phyloP scores from a whole-genome alignment of 441 rosid species.

The Pelargonium citronellum region DNA sequence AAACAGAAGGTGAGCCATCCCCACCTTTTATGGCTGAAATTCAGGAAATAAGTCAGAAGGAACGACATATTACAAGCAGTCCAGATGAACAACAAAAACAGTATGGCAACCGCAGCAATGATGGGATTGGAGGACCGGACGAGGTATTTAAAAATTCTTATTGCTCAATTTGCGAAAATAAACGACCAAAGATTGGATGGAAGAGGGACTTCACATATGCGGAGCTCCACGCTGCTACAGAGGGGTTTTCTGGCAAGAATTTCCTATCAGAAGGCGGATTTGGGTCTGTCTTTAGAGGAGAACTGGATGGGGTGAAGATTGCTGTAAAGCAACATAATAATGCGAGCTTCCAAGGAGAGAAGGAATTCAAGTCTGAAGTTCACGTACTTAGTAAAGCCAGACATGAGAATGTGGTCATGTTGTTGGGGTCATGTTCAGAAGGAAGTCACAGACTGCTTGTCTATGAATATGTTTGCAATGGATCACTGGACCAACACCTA shows the following conservation, averaged over 20 bases:
- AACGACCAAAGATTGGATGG: constrained; percentile 27
- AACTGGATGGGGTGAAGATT: constrained; percentile 26
- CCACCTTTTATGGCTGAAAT: constrained; percentile 6
- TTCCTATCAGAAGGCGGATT: constrained; percentile 52
- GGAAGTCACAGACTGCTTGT: constrained; percentile 38
- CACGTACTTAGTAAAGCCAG: constrained; percentile 26
- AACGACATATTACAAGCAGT: constrained; percentile 11
- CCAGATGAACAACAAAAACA: constrained; percentile 25
- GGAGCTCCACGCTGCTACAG: constrained; percentile 49
- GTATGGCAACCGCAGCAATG: constrained; percentile 13
- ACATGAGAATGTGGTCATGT: constrained; percentile 34
- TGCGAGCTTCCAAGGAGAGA: constrained; percentile 24
- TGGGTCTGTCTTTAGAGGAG: constrained; percentile 43
- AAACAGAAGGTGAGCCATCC: constrained; percentile 28
- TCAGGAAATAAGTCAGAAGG: constrained; percentile 10
- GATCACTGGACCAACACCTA: constrained; percentile 48
- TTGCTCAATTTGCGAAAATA: constrained; percentile 34
- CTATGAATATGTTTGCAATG: constrained; percentile 40
- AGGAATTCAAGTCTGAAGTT: constrained; percentile 26
- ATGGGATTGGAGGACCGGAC: constrained; percentile 28
- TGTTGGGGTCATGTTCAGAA: constrained; percentile 36
- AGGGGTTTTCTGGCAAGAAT: constrained; percentile 38
- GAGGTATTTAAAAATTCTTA: constrained; percentile 20
- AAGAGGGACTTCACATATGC: constrained; percentile 36
- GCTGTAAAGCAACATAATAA: constrained; percentile 26